These are phyloP conservation scores for Geoglossum cookeanum DNA, from an alignment of 2,329 filamentous ascomycete genomes.

Conservation along the genomic window DNA sequence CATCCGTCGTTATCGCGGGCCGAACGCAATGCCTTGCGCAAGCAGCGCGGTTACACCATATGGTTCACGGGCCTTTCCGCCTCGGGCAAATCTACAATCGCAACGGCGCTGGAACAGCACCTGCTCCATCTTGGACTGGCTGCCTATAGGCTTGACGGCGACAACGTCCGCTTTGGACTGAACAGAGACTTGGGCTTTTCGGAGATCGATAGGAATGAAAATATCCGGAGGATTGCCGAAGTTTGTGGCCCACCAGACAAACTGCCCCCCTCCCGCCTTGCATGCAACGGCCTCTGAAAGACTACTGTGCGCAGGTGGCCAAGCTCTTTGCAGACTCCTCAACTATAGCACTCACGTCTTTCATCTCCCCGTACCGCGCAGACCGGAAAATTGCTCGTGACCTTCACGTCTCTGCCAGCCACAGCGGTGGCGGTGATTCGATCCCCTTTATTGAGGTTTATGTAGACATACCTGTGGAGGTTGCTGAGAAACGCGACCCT, in stretches of 20 bases:
- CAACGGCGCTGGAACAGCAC: constrained; percentile 91
- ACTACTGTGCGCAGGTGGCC: constrained; percentile 42
- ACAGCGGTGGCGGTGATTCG: constrained; percentile 36
- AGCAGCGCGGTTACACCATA: constrained; percentile 81
- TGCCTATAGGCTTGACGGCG: constrained; percentile 88
- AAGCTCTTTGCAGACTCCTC: constrained; percentile 89
- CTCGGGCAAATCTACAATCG: constrained; percentile 92
- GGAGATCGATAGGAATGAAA: constrained; percentile 87
- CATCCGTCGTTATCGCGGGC: constrained; percentile 60
- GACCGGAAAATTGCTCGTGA: constrained; percentile 69
- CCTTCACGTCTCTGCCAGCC: constrained; percentile 46
- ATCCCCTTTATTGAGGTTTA: constrained; percentile 88
- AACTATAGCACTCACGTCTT: constrained; percentile 78
- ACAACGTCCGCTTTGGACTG: constrained; percentile 94
- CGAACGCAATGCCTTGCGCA: constrained; percentile 56
- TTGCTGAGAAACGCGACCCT: constrained; percentile 85
- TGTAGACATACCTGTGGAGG: constrained; percentile 77
- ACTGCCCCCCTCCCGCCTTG: background rate
- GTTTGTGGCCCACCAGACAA: constrained; percentile 16
- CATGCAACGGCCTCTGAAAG: background rate
- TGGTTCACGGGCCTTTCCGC: constrained; percentile 97
- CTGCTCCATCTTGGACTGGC: constrained; percentile 67
- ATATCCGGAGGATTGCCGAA: constrained; percentile 91
- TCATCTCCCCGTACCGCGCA: constrained; percentile 86
- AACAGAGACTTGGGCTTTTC: constrained; percentile 96